These are phyloP conservation scores for Cystobasidium sp. DNA, from an alignment of 1,284 basidiomycete genomes.

Conservation along the genomic window DNA sequence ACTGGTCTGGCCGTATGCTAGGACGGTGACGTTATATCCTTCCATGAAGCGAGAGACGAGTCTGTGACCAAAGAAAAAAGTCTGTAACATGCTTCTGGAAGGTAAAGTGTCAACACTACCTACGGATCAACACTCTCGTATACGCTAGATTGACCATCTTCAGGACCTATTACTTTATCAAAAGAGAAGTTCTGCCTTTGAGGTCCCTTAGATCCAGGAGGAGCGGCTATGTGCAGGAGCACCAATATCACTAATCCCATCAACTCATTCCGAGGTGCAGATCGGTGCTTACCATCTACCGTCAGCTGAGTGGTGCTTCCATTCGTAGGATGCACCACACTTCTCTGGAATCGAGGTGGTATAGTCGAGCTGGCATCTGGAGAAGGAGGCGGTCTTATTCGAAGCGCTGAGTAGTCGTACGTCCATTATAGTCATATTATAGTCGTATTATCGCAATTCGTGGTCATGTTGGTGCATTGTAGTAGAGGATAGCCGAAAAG, in stretches of 20 bases:
- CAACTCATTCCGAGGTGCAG: too few species aligned
- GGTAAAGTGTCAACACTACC: not conserved
- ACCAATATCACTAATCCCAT: slow-evolving; percentile 42
- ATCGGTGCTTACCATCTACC: slow-evolving; percentile 67
- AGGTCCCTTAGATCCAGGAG: slow-evolving; percentile 61
- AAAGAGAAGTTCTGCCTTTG: slow-evolving; percentile 86
- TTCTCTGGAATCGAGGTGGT: slow-evolving; percentile 88
- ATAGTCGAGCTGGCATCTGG: slow-evolving; percentile 78
- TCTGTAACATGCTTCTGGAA: not conserved
- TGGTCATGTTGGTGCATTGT: not conserved
- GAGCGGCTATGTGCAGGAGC: slow-evolving; percentile 47
- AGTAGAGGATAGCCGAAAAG: slow-evolving; percentile 1
- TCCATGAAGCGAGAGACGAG: slow-evolving; percentile 89
- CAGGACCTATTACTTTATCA: slow-evolving; percentile 86
- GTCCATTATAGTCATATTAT: too few species aligned
- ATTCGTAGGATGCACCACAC: slow-evolving; percentile 74
- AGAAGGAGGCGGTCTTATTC: slow-evolving; percentile 83
- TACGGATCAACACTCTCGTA: slow-evolving; percentile 79
- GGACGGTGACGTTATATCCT: slow-evolving; percentile 95
- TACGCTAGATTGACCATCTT: slow-evolving; percentile 79
- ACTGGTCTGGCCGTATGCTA: slow-evolving; percentile 97
- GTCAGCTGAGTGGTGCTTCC: slow-evolving; percentile 68
- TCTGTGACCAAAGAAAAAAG: not conserved
- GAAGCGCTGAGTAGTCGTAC: slow-evolving; percentile 68
- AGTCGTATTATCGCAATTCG: not conserved